These are phyloP conservation scores for Salisapilia sapeloensis DNA, from an alignment of 352 stramenopile genomes.

Conservation along the genomic window DNA sequence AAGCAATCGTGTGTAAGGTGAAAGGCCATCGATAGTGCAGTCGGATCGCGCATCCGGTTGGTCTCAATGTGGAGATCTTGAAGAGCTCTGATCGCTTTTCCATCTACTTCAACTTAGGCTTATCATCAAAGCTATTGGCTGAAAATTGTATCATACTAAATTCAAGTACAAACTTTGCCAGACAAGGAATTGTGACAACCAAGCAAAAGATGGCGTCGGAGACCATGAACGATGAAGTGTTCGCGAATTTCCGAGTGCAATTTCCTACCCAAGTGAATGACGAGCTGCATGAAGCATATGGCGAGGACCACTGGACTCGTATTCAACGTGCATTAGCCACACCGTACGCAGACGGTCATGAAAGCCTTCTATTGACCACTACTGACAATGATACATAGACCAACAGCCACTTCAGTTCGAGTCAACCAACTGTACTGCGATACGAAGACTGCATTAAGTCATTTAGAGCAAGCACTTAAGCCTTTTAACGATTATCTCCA, in stretches of 20 bases:
- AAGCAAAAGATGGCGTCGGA: no score
- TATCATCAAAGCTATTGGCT: no score
- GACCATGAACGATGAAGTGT: no score
- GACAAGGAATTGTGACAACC: no score
- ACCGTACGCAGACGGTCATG: conserved; percentile 17
- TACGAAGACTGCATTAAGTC: conserved; percentile 28
- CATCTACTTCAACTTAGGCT: no score
- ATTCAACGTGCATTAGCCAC: conserved; percentile 61
- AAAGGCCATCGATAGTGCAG: no score
- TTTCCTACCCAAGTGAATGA: conserved; percentile 53
- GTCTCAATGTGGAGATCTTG: no score
- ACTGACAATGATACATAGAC: conserved; percentile 11
- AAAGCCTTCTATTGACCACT: conserved; percentile 1
- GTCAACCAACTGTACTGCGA: conserved; percentile 57
- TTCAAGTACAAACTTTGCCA: no score
- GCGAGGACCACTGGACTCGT: conserved; percentile 31
- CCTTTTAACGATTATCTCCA: conserved; percentile 39
- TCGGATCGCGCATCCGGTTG: no score
- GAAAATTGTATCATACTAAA: no score
- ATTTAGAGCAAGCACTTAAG: conserved; percentile 20
- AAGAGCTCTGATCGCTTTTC: no score
- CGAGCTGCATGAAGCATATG: conserved; percentile 40
- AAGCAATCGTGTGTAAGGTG: no score
- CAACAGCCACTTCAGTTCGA: conserved; percentile 54
- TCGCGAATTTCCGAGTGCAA: conserved; percentile 52